These are phyloP conservation scores for Glonium stellatum DNA, from an alignment of 495 filamentous ascomycete species.

Conservation along the genomic window DNA sequence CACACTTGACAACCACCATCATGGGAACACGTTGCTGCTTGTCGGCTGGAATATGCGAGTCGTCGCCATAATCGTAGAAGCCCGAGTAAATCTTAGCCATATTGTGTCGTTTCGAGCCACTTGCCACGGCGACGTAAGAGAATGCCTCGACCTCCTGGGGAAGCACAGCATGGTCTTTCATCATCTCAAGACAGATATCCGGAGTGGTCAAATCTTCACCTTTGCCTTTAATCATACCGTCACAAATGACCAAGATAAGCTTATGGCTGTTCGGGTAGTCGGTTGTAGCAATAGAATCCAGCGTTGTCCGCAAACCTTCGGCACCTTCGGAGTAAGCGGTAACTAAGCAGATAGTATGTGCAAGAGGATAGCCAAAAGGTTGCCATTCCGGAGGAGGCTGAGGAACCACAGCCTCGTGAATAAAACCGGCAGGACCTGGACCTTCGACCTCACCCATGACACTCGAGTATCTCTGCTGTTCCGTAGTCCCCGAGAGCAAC, in stretches of 20 bases:
- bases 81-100: slow-evolving; percentile 98
- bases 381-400: slow-evolving; percentile 97
- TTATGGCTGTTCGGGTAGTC: slow-evolving; percentile 99
- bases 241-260: slow-evolving; percentile 89
- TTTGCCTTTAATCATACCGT: slow-evolving; percentile 95
- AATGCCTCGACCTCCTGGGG: slow-evolving; percentile 77
- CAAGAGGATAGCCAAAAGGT: slow-evolving; percentile 90
- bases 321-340: slow-evolving; percentile 98
- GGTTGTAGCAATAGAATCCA: slow-evolving; percentile 94
- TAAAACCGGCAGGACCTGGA: slow-evolving; percentile 82
- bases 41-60: slow-evolving; percentile 68
- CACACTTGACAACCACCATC: slow-evolving; percentile 95
- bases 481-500: slow-evolving; percentile 39
- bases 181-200: slow-evolving; percentile 85
- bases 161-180: slow-evolving; percentile 78
- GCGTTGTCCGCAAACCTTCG: slow-evolving; percentile 81
- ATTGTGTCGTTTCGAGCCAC: slow-evolving; percentile 94
- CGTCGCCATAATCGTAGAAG: slow-evolving; percentile 91
- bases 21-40: slow-evolving; percentile 99
- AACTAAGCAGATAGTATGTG: slow-evolving; percentile 87
- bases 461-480: slow-evolving; percentile 43
- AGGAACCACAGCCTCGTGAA: slow-evolving; percentile 91
- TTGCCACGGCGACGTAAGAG: slow-evolving; percentile 94
- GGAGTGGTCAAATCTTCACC: slow-evolving; percentile 84
- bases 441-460: slow-evolving; percentile 59